These are phyloP conservation scores for Candida qinlingensis DNA, from an alignment of 805 yeast species.

Conservation along the genomic window DNA sequence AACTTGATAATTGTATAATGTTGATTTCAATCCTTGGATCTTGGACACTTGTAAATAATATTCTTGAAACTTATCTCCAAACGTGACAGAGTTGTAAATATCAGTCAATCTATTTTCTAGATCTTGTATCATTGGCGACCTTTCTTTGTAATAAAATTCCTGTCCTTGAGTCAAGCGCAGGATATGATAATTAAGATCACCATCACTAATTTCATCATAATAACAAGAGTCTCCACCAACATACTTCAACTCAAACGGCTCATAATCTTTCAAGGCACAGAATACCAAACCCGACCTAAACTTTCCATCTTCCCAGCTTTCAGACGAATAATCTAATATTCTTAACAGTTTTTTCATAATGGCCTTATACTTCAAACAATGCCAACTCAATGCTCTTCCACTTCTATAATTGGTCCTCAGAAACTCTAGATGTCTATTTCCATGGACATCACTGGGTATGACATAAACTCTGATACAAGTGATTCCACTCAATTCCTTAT, in stretches of 20 bases:
- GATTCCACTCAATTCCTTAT: slow-evolving; percentile 21
- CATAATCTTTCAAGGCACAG: slow-evolving; percentile 13
- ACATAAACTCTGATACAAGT: slow-evolving; percentile 40
- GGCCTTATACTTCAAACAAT: slow-evolving; percentile 26
- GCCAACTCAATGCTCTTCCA: slow-evolving; percentile 31
- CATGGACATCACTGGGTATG: slow-evolving; percentile 40
- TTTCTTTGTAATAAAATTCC: slow-evolving; percentile 8
- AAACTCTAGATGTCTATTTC: slow-evolving; percentile 27
- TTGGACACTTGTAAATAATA: slow-evolving; percentile 14
- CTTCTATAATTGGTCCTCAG: slow-evolving; percentile 32
- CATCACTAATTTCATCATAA: not conserved
- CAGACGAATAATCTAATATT: slow-evolving; percentile 37
- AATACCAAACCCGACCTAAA: slow-evolving; percentile 13
- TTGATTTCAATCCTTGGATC: slow-evolving; percentile 44
- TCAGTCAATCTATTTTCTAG: slow-evolving; percentile 14
- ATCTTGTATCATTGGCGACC: not conserved
- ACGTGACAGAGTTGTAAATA: slow-evolving; percentile 12
- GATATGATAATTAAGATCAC: slow-evolving; percentile 26
- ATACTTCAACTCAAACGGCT: slow-evolving; percentile 11
- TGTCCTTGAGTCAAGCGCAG: slow-evolving; percentile 29
- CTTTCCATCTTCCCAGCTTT: slow-evolving; percentile 29
- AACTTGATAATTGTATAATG: slow-evolving; percentile 53
- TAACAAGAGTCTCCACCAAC: slow-evolving; percentile 14
- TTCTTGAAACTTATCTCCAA: slow-evolving; percentile 10
- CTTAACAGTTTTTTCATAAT: slow-evolving; percentile 33